Conservation (phyloP, 345 rosid genomes). For the Xanthoceras sorbifolium region DNA sequence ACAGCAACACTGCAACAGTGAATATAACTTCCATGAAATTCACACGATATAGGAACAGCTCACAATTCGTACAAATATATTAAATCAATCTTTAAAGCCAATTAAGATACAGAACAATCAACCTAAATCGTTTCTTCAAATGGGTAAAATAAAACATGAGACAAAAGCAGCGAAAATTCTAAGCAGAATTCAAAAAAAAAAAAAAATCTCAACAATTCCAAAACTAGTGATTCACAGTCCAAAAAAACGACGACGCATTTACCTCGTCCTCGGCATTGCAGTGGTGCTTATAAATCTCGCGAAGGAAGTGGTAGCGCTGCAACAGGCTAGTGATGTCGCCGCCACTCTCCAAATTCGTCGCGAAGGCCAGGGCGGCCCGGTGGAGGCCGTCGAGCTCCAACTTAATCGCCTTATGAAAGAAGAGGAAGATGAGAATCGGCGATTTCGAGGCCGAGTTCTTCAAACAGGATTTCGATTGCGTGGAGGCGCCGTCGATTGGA, state of each 20-base stretch:
- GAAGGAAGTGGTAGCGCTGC: conserved; percentile 50
- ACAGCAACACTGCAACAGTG: background rate
- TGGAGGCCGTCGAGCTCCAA: conserved; percentile 69
- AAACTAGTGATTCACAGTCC: background rate
- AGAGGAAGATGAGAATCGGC: conserved; percentile 65
- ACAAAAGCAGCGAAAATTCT: background rate
- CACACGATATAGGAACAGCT: background rate
- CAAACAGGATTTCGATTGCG: conserved; percentile 43
- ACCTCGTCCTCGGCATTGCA: conserved; percentile 83
- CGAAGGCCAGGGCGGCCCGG: conserved; percentile 55
- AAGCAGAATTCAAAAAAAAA: background rate
- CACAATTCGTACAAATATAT: background rate
- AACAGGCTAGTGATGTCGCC: conserved; percentile 49
- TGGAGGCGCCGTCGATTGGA: conserved; percentile 46
- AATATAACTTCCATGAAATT: background rate
- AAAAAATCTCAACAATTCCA: background rate
- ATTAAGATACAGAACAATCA: background rate
- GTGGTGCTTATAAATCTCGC: conserved; percentile 66
- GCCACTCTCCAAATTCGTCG: conserved; percentile 37
- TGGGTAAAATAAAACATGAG: background rate
- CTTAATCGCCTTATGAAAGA: conserved; percentile 71
- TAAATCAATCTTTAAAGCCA: background rate
- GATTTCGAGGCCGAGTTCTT: conserved; percentile 57
- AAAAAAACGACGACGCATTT: conserved; percentile 14
- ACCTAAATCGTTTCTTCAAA: conserved; percentile 3